Percentiles rank a stretch among this genome's conserved stretches.
Evolutionary conservation across 345 rosid genomes (phyloP).

Genomic region (Linum trigynum): DNA sequence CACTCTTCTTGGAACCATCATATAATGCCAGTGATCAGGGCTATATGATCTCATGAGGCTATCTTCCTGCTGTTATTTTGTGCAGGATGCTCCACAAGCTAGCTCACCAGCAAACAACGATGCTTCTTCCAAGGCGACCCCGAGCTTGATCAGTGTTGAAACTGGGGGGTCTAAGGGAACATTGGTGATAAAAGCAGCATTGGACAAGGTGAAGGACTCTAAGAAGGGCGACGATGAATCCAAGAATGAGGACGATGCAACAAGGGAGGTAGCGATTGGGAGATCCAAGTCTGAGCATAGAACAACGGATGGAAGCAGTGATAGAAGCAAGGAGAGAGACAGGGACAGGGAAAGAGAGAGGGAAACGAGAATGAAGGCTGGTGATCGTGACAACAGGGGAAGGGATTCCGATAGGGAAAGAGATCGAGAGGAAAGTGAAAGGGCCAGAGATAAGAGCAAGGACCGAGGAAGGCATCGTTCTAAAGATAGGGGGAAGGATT

Average conservation of each 20-base stretch:
- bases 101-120: slow-evolving; percentile 35
- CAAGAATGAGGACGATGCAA: slow-evolving; percentile 35
- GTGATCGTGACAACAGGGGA: slow-evolving; percentile 50
- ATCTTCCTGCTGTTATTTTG: slow-evolving; percentile 10
- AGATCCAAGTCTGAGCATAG: slow-evolving; percentile 47
- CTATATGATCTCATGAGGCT: background rate
- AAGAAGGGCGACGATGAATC: slow-evolving; percentile 60
- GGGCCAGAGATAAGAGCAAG: slow-evolving; percentile 58
- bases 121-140: slow-evolving; percentile 28
- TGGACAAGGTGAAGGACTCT: slow-evolving; percentile 47
- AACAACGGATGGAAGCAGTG: slow-evolving; percentile 34
- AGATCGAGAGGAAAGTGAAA: slow-evolving; percentile 48
- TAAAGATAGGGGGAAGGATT: slow-evolving; percentile 63
- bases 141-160: slow-evolving; percentile 33
- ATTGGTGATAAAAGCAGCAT: slow-evolving; percentile 22
- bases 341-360: slow-evolving; percentile 43
- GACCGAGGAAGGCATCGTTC: slow-evolving; percentile 51
- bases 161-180: slow-evolving; percentile 41
- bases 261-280: slow-evolving; percentile 36
- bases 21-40: background rate
- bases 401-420: slow-evolving; percentile 76
- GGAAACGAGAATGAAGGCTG: slow-evolving; percentile 40
- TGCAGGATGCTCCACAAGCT: slow-evolving; percentile 40
- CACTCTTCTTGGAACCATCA: background rate
- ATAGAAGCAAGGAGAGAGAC: slow-evolving; percentile 64